phyloP scores from a whole-genome alignment of 1,284 basidiomycete genomes.

The Filobasidium uniguttulatum region DNA sequence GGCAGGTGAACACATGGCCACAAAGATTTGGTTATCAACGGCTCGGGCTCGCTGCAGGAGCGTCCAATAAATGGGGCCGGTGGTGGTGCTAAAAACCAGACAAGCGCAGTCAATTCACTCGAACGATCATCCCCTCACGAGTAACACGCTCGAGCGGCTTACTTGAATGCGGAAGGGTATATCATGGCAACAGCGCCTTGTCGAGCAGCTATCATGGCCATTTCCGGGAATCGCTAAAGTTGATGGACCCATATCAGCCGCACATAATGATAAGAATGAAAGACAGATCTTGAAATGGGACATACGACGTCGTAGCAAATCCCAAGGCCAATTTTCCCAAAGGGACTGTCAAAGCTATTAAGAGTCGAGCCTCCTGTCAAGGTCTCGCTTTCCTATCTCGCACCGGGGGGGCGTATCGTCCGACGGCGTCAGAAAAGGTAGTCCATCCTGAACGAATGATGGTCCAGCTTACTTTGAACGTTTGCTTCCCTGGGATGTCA shows the following conservation, averaged over 20 bases:
- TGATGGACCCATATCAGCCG: not conserved
- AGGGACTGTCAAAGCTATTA: conserved; percentile 74
- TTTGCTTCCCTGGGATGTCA: conserved; percentile 91
- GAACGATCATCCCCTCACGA: not conserved
- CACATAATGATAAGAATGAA: not conserved
- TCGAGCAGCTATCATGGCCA: conserved; percentile 80
- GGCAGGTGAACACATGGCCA: conserved; percentile 91
- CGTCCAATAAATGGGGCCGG: conserved; percentile 94
- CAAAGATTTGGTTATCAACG: conserved; percentile 89
- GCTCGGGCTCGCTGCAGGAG: conserved; percentile 80
- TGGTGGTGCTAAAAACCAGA: conserved; percentile 62
- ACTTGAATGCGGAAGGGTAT: conserved; percentile 55
- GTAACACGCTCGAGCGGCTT: not conserved
- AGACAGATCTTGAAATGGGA: not conserved
- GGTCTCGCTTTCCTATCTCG: conserved; percentile 91
- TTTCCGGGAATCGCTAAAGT: conserved; percentile 69
- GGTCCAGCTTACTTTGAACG: conserved; percentile 60
- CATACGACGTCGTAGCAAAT: conserved; percentile 42
- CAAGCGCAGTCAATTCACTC: too few species aligned
- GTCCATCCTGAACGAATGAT: not conserved
- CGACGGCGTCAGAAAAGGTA: not conserved
- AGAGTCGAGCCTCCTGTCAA: conserved; percentile 63
- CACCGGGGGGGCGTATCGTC: not conserved
- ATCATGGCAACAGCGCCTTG: conserved; percentile 78
- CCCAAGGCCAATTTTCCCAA: conserved; percentile 38